Conservation (phyloP, 2,329 filamentous ascomycete species). For the Aspergillus sp. region DNA sequence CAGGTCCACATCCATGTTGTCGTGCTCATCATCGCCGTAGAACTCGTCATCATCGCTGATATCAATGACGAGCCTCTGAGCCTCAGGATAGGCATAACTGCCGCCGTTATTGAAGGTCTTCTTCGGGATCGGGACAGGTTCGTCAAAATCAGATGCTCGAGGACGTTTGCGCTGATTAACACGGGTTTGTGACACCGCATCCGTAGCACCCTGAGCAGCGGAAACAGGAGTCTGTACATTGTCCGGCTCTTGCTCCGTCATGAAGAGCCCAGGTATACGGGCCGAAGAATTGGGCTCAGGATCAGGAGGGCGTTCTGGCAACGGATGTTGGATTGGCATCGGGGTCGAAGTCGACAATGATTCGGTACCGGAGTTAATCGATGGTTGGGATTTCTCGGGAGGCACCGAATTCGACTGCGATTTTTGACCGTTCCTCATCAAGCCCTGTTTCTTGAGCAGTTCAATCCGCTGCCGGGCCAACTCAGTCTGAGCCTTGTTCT, state of each 20-base stretch:
- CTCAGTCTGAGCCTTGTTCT: constrained; percentile 69
- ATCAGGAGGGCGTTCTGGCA: constrained; percentile 41
- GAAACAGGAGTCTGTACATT: constrained; percentile 8
- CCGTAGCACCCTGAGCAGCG: constrained; percentile 19
- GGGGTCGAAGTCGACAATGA: constrained; percentile 11
- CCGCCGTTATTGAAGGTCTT: constrained; percentile 63
- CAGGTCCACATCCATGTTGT: constrained; percentile 33
- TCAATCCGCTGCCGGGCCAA: constrained; percentile 77
- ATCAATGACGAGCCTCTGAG: constrained; percentile 72
- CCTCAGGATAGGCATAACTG: constrained; percentile 43
- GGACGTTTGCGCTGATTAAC: constrained; percentile 56
- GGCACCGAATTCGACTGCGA: constrained; percentile 16
- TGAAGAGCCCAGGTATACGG: constrained; percentile 57
- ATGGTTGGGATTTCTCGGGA: constrained; percentile 11
- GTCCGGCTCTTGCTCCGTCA: constrained; percentile 37
- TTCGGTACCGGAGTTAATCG: not conserved
- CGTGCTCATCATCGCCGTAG: constrained; percentile 35
- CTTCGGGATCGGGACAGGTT: constrained; percentile 55
- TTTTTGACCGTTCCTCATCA: constrained; percentile 43
- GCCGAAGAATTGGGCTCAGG: constrained; percentile 33
- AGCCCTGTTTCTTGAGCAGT: constrained; percentile 62
- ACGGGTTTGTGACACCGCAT: constrained; percentile 27
- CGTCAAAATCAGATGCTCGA: constrained; percentile 71
- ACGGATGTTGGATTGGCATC: constrained; percentile 36
- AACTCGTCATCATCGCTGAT: constrained; percentile 75